Conservation (phyloP, 2,329 filamentous ascomycete species). For the Cadophora sp. region DNA sequence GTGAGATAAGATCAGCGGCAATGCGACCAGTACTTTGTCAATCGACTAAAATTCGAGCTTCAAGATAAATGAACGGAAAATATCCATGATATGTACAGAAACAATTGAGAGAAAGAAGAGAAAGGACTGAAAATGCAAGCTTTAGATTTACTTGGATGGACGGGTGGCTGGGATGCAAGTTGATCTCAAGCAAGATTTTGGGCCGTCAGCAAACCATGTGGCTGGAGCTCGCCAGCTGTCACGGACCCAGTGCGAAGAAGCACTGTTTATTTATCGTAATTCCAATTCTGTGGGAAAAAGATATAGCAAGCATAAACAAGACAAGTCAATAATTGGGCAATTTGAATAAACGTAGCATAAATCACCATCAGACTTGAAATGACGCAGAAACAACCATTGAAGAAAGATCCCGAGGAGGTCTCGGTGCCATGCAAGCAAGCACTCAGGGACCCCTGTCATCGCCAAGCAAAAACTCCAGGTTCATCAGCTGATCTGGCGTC, state of each 20-base stretch:
- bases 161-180: slow-evolving; percentile 23
- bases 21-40: neutral
- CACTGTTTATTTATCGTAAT: neutral
- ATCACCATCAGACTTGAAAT: neutral
- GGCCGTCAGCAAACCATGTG: slow-evolving; percentile 16
- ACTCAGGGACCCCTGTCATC: neutral
- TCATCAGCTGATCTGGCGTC: slow-evolving; percentile 15
- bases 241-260: neutral
- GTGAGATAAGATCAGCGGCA: neutral
- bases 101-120: neutral
- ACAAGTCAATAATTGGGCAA: neutral
- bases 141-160: neutral
- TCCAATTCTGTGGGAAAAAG: neutral
- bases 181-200: slow-evolving; percentile 5
- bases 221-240: slow-evolving; percentile 21
- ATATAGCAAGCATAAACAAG: neutral
- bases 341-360: neutral
- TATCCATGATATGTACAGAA: neutral
- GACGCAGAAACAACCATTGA: neutral
- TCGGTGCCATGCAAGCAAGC: slow-evolving; percentile 6
- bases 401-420: neutral
- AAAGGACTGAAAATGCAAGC: neutral
- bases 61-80: neutral
- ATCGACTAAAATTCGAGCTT: neutral
- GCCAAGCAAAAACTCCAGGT: neutral